Base-by-base conservation (phyloP, 2,329 filamentous ascomycete genomes). In the Apiospora malaysiana region DNA sequence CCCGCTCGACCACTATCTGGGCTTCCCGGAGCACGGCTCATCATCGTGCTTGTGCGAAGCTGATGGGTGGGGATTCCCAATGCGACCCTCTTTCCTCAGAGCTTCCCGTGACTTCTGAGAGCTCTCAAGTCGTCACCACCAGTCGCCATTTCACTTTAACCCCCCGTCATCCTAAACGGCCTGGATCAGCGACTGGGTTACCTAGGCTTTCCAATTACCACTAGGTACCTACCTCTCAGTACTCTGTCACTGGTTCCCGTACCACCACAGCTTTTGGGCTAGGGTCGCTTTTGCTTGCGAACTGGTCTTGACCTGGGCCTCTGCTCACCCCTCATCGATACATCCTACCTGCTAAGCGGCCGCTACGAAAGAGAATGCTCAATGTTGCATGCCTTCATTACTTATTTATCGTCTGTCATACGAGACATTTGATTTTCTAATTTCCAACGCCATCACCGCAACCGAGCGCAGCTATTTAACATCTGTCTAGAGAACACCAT, bases 391-490 rank as follows among this genome's bases (percentile, higher is more conserved):
- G 56, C 56, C 56, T 63, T 63, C 56, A 63, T 63, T 63, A 63
- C 40, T 40, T 40, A 63, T 63, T 40, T 40, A 74, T 74, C 75
- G 71, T 74, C 76, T 74, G 76, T 83, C 78, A 81, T 81, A 83
- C 82, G 79, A 83, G 81, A 83, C 80, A 81, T 82, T 81, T 81
- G 81, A 80, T 81, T 82, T 78, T 59, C 72, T 45, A 59, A 63
- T 63, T 63, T 63, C 56, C 56, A 63, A 63, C 56, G 56, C 56
- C 56, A 63, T 63, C 56, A 27, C 40, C 68, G 66, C 66, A 69
- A 66, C 75, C 75, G 77, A 79, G 79, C 78, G 79, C 78, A 78
- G 79, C 77, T 82, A 83, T 79, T 83, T 82, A 82, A 81, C 78
- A 79, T 76, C 73, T 76, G 76, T 76, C 78, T 78, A 78, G 75